Evolutionary conservation across 495 filamentous ascomycete genomes (phyloP).

Genomic region (Tetracladium marchalianum): DNA sequence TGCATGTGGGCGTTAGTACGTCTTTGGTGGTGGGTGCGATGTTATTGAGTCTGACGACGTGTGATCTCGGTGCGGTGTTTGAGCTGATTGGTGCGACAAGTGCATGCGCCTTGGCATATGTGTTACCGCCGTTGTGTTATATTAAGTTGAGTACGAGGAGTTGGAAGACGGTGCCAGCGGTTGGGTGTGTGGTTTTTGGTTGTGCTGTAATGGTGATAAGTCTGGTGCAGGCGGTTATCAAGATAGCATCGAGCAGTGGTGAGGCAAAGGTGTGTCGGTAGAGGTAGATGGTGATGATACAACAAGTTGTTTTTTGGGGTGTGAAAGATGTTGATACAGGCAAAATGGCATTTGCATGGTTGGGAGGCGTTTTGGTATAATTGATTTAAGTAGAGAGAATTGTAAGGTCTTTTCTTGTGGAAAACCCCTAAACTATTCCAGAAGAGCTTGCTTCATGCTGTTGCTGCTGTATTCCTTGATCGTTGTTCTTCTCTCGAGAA

Average conservation of each 20-base stretch:
- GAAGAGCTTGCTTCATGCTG: no score
- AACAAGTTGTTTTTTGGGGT: no score
- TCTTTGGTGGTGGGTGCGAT: slow-evolving; percentile 71
- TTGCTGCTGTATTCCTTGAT: no score
- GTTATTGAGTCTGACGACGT: slow-evolving; percentile 68
- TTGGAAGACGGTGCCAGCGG: slow-evolving; percentile 38
- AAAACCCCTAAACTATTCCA: no score
- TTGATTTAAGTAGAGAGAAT: no score
- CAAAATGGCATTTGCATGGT: no score
- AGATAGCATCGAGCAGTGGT: slow-evolving; percentile 41
- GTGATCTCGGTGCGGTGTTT: slow-evolving; percentile 88
- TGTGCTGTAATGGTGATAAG: slow-evolving; percentile 76
- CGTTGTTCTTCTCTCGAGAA: no score
- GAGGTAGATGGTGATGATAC: slow-evolving; percentile 6
- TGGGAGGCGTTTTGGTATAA: no score
- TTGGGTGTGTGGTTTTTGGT: slow-evolving; percentile 49
- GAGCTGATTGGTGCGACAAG: slow-evolving; percentile 93
- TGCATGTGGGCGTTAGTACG: slow-evolving; percentile 79
- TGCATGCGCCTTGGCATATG: slow-evolving; percentile 88
- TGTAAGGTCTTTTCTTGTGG: no score
- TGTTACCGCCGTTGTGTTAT: slow-evolving; percentile 89
- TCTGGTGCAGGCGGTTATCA: slow-evolving; percentile 59
- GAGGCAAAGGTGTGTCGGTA: no score
- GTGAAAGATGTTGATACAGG: no score
- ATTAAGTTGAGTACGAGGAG: slow-evolving; percentile 76